Base-by-base conservation (phyloP, 768 basidiomycete genomes). In the Leccinum sublutescens region DNA sequence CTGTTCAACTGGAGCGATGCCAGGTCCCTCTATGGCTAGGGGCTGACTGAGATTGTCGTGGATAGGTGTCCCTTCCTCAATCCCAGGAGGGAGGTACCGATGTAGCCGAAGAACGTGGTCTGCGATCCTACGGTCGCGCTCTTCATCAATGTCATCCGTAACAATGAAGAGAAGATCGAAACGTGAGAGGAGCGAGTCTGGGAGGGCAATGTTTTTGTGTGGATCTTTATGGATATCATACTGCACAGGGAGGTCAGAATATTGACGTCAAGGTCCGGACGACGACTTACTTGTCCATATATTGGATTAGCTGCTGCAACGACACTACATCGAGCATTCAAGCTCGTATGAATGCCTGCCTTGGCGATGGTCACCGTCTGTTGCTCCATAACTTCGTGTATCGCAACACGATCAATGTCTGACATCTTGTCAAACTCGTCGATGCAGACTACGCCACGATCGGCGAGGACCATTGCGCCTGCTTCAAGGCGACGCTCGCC, bases 401-500 rank as follows among this genome's bases (percentile, higher is more conserved):
- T 99, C 34, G 97, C 96, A 19, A 98, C 96, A 64, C 97, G 86
- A 77, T 99, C 97, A 64, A 98, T 83, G 71, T 99, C 97, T 27
- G 93, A 95, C 97, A 99, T 98, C 75, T 99, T 99, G 82, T 99
- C 97, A 69, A 99, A 99, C 76, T 99, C 97, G 75, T 99, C 97
- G 66, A 99, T 98, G 74, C 97, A 99, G 49, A 99, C 96, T 21
- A 99, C 95, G 17, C 97, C 97, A 66, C 96, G 87, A 75, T 99
- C 97, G 29, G 97, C 97, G 59, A 99, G 87, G 55, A 99, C 97
- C 97, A 99, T 99, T 12, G 97, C 97, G 48, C 97, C 97, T 4
- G 97, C 97, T 78, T 99, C 97, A 53, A 99, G 83, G 62, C 97
- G 80, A 60, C 97, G 86, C 71, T 99, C 97, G 55, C 95, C 96